Evolutionary conservation across 495 filamentous ascomycete genomes (phyloP).

Genomic region (Glarea lozoyensis): DNA sequence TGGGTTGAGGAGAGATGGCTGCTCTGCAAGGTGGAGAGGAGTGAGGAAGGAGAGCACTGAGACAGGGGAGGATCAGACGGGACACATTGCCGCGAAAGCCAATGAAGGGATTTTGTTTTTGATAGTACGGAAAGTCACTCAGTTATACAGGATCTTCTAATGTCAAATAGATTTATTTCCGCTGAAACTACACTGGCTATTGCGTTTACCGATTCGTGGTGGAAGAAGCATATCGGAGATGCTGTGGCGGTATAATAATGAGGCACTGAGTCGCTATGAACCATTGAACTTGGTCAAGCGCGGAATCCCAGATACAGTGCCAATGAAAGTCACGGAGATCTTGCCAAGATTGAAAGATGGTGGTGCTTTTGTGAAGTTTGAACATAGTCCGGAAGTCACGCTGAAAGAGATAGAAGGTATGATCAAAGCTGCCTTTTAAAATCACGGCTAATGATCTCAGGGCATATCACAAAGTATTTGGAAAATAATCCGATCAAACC

Average conservation of each 20-base stretch:
- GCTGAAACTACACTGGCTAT: slow-evolving; percentile 58
- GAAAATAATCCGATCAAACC: slow-evolving; percentile 66
- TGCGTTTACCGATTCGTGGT: slow-evolving; percentile 48
- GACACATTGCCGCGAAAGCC: slow-evolving; percentile 62
- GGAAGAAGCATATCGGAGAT: slow-evolving; percentile 48
- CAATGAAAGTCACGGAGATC: slow-evolving; percentile 68
- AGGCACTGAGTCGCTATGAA: slow-evolving; percentile 48
- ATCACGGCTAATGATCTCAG: not conserved
- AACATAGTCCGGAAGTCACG: slow-evolving; percentile 42
- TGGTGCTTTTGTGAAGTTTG: slow-evolving; percentile 88
- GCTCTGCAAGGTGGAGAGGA: slow-evolving; percentile 7
- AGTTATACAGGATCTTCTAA: not conserved
- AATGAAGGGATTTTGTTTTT: slow-evolving; percentile 83
- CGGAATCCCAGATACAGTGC: slow-evolving; percentile 46
- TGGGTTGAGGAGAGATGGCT: not conserved
- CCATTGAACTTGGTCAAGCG: slow-evolving; percentile 53
- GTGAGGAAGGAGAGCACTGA: slow-evolving; percentile 31
- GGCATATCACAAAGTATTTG: slow-evolving; percentile 36
- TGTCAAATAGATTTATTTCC: slow-evolving; percentile 66
- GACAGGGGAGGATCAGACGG: slow-evolving; percentile 47
- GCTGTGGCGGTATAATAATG: slow-evolving; percentile 53
- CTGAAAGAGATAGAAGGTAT: slow-evolving; percentile 48
- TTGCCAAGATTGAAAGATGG: slow-evolving; percentile 82
- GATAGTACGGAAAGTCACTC: slow-evolving; percentile 52
- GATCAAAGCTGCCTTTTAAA: slow-evolving; percentile 2